A percentile compares a stretch with the other conserved stretches of the same genome.
phyloP scores from a whole-genome alignment of 805 yeast genomes.

The Isabelozyma gotoi region DNA sequence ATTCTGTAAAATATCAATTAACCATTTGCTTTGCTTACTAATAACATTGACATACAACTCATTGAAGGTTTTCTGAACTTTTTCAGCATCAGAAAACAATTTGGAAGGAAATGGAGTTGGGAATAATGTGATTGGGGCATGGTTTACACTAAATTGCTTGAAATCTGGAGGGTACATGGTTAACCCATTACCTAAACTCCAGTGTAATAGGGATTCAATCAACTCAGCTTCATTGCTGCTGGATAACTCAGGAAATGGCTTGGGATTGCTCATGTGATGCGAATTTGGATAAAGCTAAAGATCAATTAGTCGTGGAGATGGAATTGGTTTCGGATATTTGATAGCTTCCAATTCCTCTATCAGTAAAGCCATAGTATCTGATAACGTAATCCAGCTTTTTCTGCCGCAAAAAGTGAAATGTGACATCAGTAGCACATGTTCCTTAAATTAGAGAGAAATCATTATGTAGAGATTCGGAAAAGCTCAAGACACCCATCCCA shows the following conservation, averaged over 20 bases:
- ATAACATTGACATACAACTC: slow-evolving; percentile 72
- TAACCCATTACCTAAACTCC: slow-evolving; percentile 78
- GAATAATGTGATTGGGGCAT: slow-evolving; percentile 85
- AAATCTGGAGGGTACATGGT: slow-evolving; percentile 73
- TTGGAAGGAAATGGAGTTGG: slow-evolving; percentile 84
- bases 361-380: not conserved
- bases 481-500: too few relatives aligned
- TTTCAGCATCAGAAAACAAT: slow-evolving; percentile 65
- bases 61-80: slow-evolving; percentile 69
- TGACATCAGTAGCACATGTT: too few relatives aligned
- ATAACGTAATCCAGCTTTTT: not conserved
- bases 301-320: too few relatives aligned
- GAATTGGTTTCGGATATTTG: not conserved
- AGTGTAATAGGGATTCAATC: slow-evolving; percentile 58
- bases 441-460: too few relatives aligned
- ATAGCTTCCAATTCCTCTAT: too few relatives aligned
- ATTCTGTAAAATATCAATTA: slow-evolving; percentile 52
- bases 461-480: too few relatives aligned
- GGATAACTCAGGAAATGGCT: slow-evolving; percentile 34
- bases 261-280: slow-evolving; percentile 6
- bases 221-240: slow-evolving; percentile 27
- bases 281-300: too few relatives aligned
- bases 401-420: not conserved
- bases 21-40: slow-evolving; percentile 55
- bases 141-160: slow-evolving; percentile 41